These are phyloP conservation scores for Fusarium sp. DNA, from an alignment of 2,329 filamentous ascomycete species.

Conservation along the genomic window DNA sequence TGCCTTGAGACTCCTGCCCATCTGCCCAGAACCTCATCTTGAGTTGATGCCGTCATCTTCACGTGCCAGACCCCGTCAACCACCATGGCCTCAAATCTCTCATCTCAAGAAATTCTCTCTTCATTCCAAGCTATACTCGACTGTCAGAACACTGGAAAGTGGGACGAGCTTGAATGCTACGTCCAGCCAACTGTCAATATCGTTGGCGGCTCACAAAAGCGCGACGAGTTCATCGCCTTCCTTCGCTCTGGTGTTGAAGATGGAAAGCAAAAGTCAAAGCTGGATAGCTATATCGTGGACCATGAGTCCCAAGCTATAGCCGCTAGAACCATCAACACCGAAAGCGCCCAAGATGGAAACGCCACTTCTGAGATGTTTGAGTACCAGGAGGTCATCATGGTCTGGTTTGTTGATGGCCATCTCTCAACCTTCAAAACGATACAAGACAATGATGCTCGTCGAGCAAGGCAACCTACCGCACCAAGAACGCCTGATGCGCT, in stretches of 20 bases:
- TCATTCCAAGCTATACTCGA: not conserved
- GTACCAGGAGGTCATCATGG: slow-evolving; percentile 14
- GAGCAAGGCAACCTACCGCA: not conserved
- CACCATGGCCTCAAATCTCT: not conserved
- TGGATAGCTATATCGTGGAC: slow-evolving; percentile 23
- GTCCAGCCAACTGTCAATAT: not conserved
- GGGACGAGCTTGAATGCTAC: not conserved
- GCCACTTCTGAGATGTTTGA: not conserved
- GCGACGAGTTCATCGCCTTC: not conserved
- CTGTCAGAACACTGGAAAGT: not conserved
- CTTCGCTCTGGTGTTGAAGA: fast-evolving
- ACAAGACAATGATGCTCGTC: not conserved
- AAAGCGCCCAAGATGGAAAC: fast-evolving
- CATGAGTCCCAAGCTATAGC: slow-evolving; percentile 9
- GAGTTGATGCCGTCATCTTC: not conserved
- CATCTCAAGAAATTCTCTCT: not conserved
- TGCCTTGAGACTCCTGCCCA: not conserved
- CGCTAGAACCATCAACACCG: slow-evolving; percentile 4
- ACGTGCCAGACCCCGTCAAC: not conserved
- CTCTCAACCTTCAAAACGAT: slow-evolving; percentile 10
- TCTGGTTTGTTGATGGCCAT: slow-evolving; percentile 19
- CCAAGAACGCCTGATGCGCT: not conserved
- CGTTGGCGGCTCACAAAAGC: not conserved
- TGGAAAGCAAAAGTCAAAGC: fast-evolving
- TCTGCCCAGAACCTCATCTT: not conserved